Evolutionary conservation across 2,329 filamentous ascomycete species (phyloP).

Genomic region (Neospermospora avenae): DNA sequence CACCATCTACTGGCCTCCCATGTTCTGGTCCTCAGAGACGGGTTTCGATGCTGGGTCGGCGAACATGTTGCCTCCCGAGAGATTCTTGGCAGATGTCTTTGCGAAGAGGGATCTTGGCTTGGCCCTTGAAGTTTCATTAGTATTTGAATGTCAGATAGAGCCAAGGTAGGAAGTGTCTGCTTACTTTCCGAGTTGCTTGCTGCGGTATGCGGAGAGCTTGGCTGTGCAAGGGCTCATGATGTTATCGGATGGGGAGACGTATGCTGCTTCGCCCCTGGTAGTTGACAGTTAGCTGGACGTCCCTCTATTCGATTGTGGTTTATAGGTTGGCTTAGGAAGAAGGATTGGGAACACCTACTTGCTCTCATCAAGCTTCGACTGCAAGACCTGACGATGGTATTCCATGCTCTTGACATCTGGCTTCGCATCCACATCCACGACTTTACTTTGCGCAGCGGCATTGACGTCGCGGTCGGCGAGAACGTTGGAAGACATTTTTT

Average conservation of each 20-base stretch:
- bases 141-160: neutral
- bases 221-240: constrained; percentile 85
- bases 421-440: constrained; percentile 37
- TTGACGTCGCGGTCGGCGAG: constrained; percentile 67
- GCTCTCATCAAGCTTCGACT: constrained; percentile 66
- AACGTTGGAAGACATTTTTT: constrained; percentile 54
- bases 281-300: constrained; percentile 16
- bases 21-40: constrained; percentile 17
- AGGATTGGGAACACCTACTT: constrained; percentile 47
- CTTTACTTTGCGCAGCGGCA: constrained; percentile 39
- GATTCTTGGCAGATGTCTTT: constrained; percentile 61
- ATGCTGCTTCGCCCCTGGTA: constrained; percentile 39
- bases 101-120: constrained; percentile 69
- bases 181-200: constrained; percentile 76
- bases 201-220: constrained; percentile 77
- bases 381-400: constrained; percentile 72
- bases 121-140: constrained; percentile 41
- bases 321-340: neutral
- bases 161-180: constrained; percentile 32
- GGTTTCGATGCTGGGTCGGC: constrained; percentile 17
- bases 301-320: neutral
- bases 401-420: constrained; percentile 63
- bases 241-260: constrained; percentile 81
- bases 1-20: constrained; percentile 11
- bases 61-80: constrained; percentile 34